Conservation (phyloP, 2,329 filamentous ascomycete species). For the Penicillium italicum region DNA sequence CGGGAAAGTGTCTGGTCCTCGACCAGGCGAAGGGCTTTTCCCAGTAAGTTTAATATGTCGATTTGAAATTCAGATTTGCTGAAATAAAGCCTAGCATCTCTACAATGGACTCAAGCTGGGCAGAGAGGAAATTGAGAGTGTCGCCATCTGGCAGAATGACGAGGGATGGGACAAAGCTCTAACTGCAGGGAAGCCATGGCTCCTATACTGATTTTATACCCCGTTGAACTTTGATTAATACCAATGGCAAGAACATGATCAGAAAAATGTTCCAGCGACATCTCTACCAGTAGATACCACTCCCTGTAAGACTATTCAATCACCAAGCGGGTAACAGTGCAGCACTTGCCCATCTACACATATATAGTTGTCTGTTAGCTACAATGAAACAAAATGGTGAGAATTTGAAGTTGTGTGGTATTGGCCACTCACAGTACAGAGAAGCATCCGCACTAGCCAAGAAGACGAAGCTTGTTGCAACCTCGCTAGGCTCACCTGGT, state of each 20-base stretch:
- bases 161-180: slow-evolving; percentile 38
- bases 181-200: slow-evolving; percentile 34
- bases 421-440: slow-evolving; percentile 33
- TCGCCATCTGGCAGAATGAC: slow-evolving; percentile 38
- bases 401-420: background rate
- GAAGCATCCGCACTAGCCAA: slow-evolving; percentile 35
- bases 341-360: slow-evolving; percentile 35
- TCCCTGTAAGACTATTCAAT: slow-evolving; percentile 17
- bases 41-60: slow-evolving; percentile 30
- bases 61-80: background rate
- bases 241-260: background rate
- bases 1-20: slow-evolving; percentile 34
- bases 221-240: background rate
- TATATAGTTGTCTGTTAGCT: background rate
- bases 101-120: slow-evolving; percentile 40
- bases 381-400: background rate
- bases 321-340: slow-evolving; percentile 36
- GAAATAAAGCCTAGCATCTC: slow-evolving; percentile 29
- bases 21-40: slow-evolving; percentile 40
- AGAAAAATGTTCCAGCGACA: background rate
- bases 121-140: slow-evolving; percentile 37
- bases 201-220: slow-evolving; percentile 27
- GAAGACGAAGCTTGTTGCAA: slow-evolving; percentile 41
- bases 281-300: no score
- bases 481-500: slow-evolving; percentile 39